phyloP scores from a whole-genome alignment of 2,329 filamentous ascomycete species.

The Phaeosphaeria sp. region DNA sequence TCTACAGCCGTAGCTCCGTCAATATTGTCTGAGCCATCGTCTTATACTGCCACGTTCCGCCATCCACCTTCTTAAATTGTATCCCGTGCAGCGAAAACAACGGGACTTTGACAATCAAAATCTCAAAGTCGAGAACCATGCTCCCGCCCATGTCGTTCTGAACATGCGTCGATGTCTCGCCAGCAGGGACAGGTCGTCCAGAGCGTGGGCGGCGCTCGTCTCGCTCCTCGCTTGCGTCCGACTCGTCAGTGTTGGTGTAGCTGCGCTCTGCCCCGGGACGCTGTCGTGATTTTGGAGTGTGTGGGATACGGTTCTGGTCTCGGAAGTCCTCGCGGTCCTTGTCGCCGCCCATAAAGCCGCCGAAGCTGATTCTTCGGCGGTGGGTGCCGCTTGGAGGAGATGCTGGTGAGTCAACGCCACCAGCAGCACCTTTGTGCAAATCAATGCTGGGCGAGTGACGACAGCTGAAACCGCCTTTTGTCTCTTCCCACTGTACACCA shows the following conservation, averaged over 20 bases:
- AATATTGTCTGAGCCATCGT: constrained; percentile 97
- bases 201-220: constrained; percentile 51
- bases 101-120: constrained; percentile 96
- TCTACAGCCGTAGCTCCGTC: constrained; percentile 79
- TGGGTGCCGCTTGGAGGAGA: constrained; percentile 58
- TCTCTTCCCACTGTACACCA: constrained; percentile 89
- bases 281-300: constrained; percentile 56
- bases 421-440: constrained; percentile 67
- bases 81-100: constrained; percentile 91
- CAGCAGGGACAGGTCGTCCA: constrained; percentile 62
- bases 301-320: constrained; percentile 63
- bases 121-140: constrained; percentile 89
- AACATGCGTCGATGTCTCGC: constrained; percentile 90
- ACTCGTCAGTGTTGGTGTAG: constrained; percentile 87
- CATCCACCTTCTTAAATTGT: constrained; percentile 95
- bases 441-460: constrained; percentile 90
- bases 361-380: constrained; percentile 83
- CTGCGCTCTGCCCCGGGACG: constrained; percentile 68
- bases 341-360: constrained; percentile 66
- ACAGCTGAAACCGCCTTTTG: constrained; percentile 92
- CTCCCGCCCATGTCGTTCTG: constrained; percentile 86
- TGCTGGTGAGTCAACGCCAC: constrained; percentile 58
- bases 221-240: constrained; percentile 71
- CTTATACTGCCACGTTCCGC: constrained; percentile 98
- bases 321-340: constrained; percentile 72